A percentile compares a stretch with the other conserved stretches of the same genome.
phyloP scores from a whole-genome alignment of 73 alveolate species.

The Blepharisma stoltei region DNA sequence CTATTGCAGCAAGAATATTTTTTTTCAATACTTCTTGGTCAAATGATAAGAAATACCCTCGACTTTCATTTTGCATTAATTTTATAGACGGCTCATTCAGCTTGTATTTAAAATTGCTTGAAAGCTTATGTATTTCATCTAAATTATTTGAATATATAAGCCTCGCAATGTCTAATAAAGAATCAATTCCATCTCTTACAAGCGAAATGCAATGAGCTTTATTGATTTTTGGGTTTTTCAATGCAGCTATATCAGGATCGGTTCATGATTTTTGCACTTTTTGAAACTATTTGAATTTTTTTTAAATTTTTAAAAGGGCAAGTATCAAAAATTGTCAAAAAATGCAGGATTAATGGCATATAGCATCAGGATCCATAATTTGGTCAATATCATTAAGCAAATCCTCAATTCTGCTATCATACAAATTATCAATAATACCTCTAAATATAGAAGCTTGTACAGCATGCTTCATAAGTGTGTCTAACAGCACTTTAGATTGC shows the following conservation, averaged over 20 bases:
- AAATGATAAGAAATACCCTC: constrained; percentile 10
- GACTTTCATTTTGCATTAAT: not conserved
- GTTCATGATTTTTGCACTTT: too few relatives aligned
- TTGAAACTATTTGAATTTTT: too few relatives aligned
- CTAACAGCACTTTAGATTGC: not conserved
- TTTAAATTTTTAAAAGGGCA: too few relatives aligned
- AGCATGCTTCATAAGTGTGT: not conserved
- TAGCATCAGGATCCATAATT: too few relatives aligned
- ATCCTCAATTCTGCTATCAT: constrained; percentile 24
- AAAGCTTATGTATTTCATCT: constrained; percentile 17
- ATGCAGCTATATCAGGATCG: not conserved
- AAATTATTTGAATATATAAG: not conserved
- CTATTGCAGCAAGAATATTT: not conserved
- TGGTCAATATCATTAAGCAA: not conserved
- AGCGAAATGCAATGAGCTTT: not conserved
- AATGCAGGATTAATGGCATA: too few relatives aligned
- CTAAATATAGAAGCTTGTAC: not conserved
- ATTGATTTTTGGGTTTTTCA: not conserved
- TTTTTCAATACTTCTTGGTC: not conserved
- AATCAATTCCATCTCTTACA: constrained; percentile 23
- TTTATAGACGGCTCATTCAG: not conserved
- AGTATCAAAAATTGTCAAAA: too few relatives aligned
- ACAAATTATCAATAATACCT: not conserved
- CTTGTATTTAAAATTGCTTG: not conserved
- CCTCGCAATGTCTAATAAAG: constrained; percentile 16